Base-by-base conservation (phyloP, 495 filamentous ascomycete genomes). In the Neurospora sp. region DNA sequence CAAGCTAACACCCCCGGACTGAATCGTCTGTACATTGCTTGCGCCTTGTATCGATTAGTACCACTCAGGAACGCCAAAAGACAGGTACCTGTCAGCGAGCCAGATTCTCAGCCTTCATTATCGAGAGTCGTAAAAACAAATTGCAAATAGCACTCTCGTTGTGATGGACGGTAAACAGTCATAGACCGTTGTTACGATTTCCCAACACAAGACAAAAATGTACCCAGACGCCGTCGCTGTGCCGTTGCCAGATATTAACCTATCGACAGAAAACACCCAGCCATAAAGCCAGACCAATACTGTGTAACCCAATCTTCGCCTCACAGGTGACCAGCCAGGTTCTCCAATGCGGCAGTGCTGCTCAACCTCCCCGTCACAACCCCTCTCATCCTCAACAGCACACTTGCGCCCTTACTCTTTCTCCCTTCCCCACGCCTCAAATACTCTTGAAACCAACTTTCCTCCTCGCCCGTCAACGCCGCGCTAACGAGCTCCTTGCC, bases 401-500 rank as follows among this genome's bases (percentile, higher is more conserved):
- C 90, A 76, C 84, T 90, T 1, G 91, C 87, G 1, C 87, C 89
- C 70, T 86, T 87, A 1, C 90, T 78, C n/a, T 83, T 83, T 73
- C 84, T 88, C 10, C 89, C 91, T 66, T 87, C 89, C 19, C 91
- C 91, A 37, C 84, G 82, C 9, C 87, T 81, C 42, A 96, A 77
- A 71, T 85, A 88, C 19, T 90, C 86, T 71, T 89, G 88, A 71
- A 94, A 89, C 92, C 92, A 94, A 48, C 79, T 75, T 78, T 93
- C 92, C 81, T 96, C 93, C 42, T 87, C 84, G 8, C 84, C 82
- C 71, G 86, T 87, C 37, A 94, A 86, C 5, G 92, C 91, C 74
- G 94, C 81, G 74, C 88, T 89, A 39, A 92, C 88, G 13, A 96
- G 81, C 76, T 94, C 92, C 78, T 89, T 87, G 6, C 88, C 90